Evolutionary conservation across 2,329 filamentous ascomycete genomes (phyloP).

Genomic region (Penicillium rolfsii): DNA sequence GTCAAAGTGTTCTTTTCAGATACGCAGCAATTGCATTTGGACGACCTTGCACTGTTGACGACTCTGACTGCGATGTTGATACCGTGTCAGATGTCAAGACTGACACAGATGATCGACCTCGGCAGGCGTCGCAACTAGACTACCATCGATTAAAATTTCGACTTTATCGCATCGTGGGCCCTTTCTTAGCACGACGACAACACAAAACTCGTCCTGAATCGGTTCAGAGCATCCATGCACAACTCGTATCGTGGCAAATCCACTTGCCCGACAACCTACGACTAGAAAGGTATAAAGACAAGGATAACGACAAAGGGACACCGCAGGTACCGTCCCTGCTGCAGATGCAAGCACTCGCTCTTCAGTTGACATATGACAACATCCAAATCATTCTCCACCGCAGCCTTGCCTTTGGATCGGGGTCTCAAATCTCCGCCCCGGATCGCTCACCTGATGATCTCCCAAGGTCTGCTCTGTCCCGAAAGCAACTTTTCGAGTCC

Average conservation of each 20-base stretch:
- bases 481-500: constrained; percentile 14
- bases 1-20: neutral
- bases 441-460: neutral
- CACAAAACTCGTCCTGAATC: neutral
- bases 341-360: constrained; percentile 12
- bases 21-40: neutral
- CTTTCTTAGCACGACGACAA: neutral
- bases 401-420: constrained; percentile 12
- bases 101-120: neutral
- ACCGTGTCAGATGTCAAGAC: neutral
- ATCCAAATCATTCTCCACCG: constrained; percentile 17
- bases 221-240: neutral
- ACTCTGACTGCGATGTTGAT: neutral
- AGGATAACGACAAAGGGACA: neutral
- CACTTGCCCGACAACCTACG: neutral
- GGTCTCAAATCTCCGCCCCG: neutral
- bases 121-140: neutral
- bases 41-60: neutral
- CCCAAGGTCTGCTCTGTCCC: constrained; percentile 2
- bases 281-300: neutral
- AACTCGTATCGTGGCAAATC: neutral
- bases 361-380: constrained; percentile 18
- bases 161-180: neutral
- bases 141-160: neutral
- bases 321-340: neutral